Evolutionary conservation across 2,329 filamentous ascomycete genomes (phyloP), one percentile per base, ranked within the genome.

Genomic region (Fusarium haematococcum): DNA sequence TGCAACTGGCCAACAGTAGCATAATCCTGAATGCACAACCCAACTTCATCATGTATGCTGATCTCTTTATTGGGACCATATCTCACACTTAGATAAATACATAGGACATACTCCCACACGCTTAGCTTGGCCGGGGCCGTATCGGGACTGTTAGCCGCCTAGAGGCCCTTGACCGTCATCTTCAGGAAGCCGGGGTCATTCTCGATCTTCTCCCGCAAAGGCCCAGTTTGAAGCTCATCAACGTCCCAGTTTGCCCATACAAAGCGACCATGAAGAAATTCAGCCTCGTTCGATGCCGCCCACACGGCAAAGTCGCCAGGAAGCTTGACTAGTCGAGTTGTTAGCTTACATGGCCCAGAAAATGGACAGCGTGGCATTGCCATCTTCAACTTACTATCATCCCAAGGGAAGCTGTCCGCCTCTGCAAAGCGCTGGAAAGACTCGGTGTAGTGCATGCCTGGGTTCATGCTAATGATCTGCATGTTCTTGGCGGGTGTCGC

Each of bases 211-310:
- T 64, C 41, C 14, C 68, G 52, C 14, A 70, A 23, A 11, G 50
- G 20, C 5, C 68, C 68, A 14, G 43, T 56, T 74, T 85, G 84
- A 41, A 88, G 79, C 73, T 88, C 86, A 52, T 86, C 82, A 4
- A 88, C 83, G 75, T 88, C 87, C 86, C 86, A 88, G 37, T 86
- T 85, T 6, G 83, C 80, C 84, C 85, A 88, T 2, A 87, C 72
- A 35, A 85, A 84, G 59, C 84, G 85, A 14, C 83, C 80, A 59
- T 83, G 85, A 20, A 88, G 75, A 69, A 88, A 88, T 2, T 69
- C 71, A 0, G 86, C 85, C 70, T 88, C 85, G 1, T 81, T 73
- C 45, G 80, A 83, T 1, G 83, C 80, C 13, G 84, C 77, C 86
- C 85, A 87, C 13, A 87, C 80, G 5, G 77, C 70, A 69, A 87